A percentile compares a stretch with the other conserved stretches of the same genome.
phyloP scores from a whole-genome alignment of 495 filamentous ascomycete genomes.

The Penicillium dipodomyicola region DNA sequence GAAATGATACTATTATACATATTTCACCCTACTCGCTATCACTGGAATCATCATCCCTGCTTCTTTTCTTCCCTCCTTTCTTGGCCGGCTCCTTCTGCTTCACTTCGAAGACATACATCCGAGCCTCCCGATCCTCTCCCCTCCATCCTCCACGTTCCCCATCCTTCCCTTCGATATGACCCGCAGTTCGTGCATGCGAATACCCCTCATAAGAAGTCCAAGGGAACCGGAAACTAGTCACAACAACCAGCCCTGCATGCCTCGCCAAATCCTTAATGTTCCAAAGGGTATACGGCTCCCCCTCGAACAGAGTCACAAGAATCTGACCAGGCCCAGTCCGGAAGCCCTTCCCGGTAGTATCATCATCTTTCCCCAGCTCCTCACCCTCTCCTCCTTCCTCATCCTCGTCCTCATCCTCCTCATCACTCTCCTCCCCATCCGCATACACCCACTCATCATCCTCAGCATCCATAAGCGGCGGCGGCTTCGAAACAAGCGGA shows the following conservation, averaged over 20 bases:
- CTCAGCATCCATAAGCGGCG: constrained; percentile 29
- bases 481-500: constrained; percentile 45
- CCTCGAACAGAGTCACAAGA: constrained; percentile 86
- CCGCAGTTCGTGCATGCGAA: constrained; percentile 81
- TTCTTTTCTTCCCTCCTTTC: constrained; percentile 40
- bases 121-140: constrained; percentile 70
- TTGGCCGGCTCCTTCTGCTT: constrained; percentile 49
- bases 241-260: constrained; percentile 71
- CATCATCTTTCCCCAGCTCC: constrained; percentile 16
- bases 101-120: constrained; percentile 76
- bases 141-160: constrained; percentile 64
- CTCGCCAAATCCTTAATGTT: constrained; percentile 83
- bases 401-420: constrained; percentile 11
- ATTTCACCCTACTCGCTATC: constrained; percentile 31
- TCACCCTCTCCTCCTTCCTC: constrained; percentile 15
- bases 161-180: constrained; percentile 63
- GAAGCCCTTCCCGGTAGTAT: constrained; percentile 19
- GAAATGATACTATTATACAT: background rate
- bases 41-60: constrained; percentile 45
- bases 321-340: constrained; percentile 58
- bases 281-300: constrained; percentile 91
- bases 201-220: constrained; percentile 78
- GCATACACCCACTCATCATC: constrained; percentile 24
- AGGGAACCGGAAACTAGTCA: constrained; percentile 74
- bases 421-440: constrained; percentile 24